Base-by-base conservation (phyloP, 768 basidiomycete species). In the Trametes coccinea region DNA sequence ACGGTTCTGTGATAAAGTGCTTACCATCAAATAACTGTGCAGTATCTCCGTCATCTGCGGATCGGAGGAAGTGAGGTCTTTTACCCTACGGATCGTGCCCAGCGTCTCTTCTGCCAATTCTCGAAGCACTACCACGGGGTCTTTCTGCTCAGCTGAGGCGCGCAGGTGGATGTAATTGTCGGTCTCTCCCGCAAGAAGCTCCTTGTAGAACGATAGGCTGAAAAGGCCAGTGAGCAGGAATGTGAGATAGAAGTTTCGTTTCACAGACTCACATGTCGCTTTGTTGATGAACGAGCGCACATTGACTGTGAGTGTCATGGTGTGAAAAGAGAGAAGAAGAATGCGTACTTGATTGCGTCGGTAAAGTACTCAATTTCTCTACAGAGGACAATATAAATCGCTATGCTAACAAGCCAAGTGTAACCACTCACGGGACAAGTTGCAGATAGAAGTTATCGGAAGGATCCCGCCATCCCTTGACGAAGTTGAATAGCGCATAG, bases 401-500 rank as follows among this genome's bases (percentile, higher is more conserved):
- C 11, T 37, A 6, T 37, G 34, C 34, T 37, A 6, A 11, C 34
- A 11, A 37, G 6, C 11, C 34, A 5, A 5, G 5, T 37, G 11
- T 6, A 37, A 2, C 39, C 13, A 53, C 67, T 66, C 31, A 69
- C 70, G 77, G 79, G 40, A 80, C 62, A 22, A 73, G 71, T 60
- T 79, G 78, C 13, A 75, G 67, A 44, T 77, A 79, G 9, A 67
- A 58, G 22, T 61, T 60, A 11, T 77, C 31, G 3, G 63, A 53
- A 9, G 59, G 45, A 5, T 75, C 72, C 57, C 63, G 57, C 65
- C 79, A 82, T 11, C 37, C 43, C 47, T 50, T 61, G 29, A 47
- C 34, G 30, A 61, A 61, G 48, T 73, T 69, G 67, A 77, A 73
- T 51, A 76, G 67, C 2, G 66, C 65, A 44, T 74, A 81, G 0